Percentiles rank a stretch among this genome's conserved stretches.
phyloP scores from a whole-genome alignment of 2,329 filamentous ascomycete species.

The Ceratocystiopsis sp. region DNA sequence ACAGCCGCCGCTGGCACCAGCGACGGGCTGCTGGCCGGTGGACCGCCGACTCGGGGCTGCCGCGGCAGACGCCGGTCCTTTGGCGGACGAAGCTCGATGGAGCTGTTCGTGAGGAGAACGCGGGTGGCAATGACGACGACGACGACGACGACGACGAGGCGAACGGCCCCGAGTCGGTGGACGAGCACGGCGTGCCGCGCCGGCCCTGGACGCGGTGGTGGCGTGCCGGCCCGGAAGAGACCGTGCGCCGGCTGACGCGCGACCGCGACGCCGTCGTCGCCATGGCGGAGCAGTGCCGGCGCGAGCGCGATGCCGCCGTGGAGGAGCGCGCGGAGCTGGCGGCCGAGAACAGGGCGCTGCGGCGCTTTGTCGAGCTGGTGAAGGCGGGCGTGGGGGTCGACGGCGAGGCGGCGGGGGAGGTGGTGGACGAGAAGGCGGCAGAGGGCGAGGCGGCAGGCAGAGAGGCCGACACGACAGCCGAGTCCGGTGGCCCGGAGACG shows the following conservation, averaged over 20 bases:
- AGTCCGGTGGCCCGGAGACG: not conserved
- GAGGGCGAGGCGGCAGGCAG: no score
- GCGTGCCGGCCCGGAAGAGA: no score
- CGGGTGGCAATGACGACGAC: no score
- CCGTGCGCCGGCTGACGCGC: not conserved
- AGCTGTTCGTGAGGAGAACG: no score
- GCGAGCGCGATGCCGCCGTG: constrained; percentile 1
- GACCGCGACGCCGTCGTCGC: constrained; percentile 1
- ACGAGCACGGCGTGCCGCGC: not conserved
- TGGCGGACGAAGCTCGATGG: no score
- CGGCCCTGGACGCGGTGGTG: no score
- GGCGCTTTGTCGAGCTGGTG: not conserved
- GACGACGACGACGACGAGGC: not conserved
- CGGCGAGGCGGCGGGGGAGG: not conserved
- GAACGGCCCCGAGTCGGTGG: not conserved
- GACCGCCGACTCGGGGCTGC: no score
- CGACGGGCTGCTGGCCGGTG: no score
- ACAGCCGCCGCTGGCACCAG: no score
- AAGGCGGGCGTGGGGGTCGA: not conserved
- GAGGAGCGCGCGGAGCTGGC: not conserved
- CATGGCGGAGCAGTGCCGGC: not conserved
- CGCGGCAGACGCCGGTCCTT: no score
- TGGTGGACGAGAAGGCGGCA: no score
- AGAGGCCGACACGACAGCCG: not conserved
- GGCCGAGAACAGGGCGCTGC: not conserved